These are phyloP conservation scores for Decorospora gaudefroyi DNA, from an alignment of 2,329 filamentous ascomycete genomes.

Conservation along the genomic window DNA sequence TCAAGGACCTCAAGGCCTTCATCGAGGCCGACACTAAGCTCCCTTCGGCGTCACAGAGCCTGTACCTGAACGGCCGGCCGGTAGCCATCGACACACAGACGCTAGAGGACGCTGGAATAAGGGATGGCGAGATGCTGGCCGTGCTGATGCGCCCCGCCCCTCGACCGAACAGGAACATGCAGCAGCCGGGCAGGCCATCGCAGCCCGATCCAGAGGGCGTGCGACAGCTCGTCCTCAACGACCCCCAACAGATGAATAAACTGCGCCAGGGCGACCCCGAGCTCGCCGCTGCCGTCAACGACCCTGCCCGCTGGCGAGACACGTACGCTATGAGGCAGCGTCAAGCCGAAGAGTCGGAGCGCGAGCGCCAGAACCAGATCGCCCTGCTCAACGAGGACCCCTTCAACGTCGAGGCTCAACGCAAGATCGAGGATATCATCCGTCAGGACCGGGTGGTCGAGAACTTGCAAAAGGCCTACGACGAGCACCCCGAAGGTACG, in stretches of 20 bases:
- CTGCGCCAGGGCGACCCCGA: constrained; percentile 74
- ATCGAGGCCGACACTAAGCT: constrained; percentile 83
- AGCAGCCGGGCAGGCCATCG: constrained; percentile 14
- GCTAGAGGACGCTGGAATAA: constrained; percentile 77
- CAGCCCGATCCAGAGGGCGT: constrained; percentile 72
- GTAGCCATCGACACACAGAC: constrained; percentile 79
- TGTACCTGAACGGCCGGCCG: constrained; percentile 87
- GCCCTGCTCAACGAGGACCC: constrained; percentile 87
- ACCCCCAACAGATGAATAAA: constrained; percentile 72
- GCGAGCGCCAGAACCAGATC: constrained; percentile 80
- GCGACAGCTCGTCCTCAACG: constrained; percentile 79
- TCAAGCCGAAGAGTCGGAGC: constrained; percentile 71
- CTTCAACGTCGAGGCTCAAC: constrained; percentile 89
- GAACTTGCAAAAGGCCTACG: constrained; percentile 94
- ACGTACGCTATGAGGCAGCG: constrained; percentile 70
- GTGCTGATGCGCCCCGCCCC: constrained; percentile 66
- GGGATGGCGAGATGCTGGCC: constrained; percentile 89
- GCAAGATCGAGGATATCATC: constrained; percentile 95
- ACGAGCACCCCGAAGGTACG: constrained; percentile 94
- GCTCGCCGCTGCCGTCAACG: constrained; percentile 74
- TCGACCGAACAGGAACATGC: constrained; percentile 15
- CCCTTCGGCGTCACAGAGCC: constrained; percentile 72
- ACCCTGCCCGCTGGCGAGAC: constrained; percentile 75
- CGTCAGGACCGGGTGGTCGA: constrained; percentile 91
- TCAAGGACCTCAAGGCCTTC: constrained; percentile 83